Percentiles rank a stretch among this genome's conserved stretches.
phyloP scores from a whole-genome alignment of 23 red algal genomes.

The Gracilaria caudata region DNA sequence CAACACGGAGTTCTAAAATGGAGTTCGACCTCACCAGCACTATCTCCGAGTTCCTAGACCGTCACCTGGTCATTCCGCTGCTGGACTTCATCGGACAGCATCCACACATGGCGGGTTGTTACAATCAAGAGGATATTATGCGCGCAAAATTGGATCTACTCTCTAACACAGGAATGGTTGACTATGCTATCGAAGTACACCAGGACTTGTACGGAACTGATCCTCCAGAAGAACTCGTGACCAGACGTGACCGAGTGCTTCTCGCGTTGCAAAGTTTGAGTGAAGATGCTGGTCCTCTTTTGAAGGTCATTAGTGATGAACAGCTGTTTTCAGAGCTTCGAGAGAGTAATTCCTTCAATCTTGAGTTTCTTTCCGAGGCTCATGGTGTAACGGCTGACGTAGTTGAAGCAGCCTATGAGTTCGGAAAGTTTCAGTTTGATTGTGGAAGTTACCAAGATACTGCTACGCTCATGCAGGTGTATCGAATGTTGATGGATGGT shows the following conservation, averaged over 20 bases:
- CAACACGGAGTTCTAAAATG: neutral
- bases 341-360: conserved; percentile 50
- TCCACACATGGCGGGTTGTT: conserved; percentile 49
- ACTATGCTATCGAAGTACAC: conserved; percentile 92
- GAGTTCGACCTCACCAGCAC: conserved; percentile 82
- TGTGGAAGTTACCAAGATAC: conserved; percentile 93
- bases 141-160: conserved; percentile 85
- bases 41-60: conserved; percentile 84
- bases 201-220: conserved; percentile 66
- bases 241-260: conserved; percentile 76
- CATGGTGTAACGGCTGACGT: conserved; percentile 80
- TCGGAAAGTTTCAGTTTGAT: conserved; percentile 95
- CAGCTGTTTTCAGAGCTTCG: conserved; percentile 54
- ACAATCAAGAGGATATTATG: conserved; percentile 65
- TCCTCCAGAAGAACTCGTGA: conserved; percentile 73
- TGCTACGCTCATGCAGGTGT: conserved; percentile 76
- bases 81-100: conserved; percentile 78
- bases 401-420: conserved; percentile 88
- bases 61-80: conserved; percentile 88
- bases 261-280: conserved; percentile 80
- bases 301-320: conserved; percentile 76
- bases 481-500: conserved; percentile 69
- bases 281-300: conserved; percentile 70
- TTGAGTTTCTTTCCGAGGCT: conserved; percentile 49
- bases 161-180: conserved; percentile 94